Evolutionary conservation across 805 yeast genomes (phyloP).

Genomic region (Nakazawaea wickerhamii): DNA sequence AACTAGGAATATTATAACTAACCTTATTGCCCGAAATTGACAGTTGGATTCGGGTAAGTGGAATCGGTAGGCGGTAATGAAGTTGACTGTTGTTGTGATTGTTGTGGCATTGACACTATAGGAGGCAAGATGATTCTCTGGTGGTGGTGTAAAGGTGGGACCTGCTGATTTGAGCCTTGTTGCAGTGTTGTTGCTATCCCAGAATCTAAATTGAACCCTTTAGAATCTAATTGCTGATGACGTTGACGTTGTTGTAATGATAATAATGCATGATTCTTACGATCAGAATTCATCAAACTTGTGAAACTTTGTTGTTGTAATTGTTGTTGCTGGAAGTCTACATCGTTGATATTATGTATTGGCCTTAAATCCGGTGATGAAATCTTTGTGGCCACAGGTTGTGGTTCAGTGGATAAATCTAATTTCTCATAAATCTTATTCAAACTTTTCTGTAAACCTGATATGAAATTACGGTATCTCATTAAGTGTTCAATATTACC

Average conservation of each 20-base stretch:
- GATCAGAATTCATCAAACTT: not conserved
- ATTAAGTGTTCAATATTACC: slow-evolving; percentile 10
- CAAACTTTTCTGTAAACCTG: slow-evolving; percentile 8
- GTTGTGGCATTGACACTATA: slow-evolving; percentile 3
- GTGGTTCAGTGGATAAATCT: slow-evolving; percentile 5
- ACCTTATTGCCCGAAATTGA: not conserved
- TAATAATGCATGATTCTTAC: slow-evolving; percentile 2
- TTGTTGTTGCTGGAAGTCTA: slow-evolving; percentile 13
- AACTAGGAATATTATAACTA: no score
- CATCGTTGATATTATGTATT: slow-evolving; percentile 7
- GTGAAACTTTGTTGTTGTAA: slow-evolving; percentile 14
- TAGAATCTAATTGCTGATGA: slow-evolving; percentile 2
- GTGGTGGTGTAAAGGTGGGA: no score
- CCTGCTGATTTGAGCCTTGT: no score
- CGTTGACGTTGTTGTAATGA: not conserved
- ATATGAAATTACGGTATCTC: slow-evolving; percentile 9
- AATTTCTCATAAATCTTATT: slow-evolving; percentile 7
- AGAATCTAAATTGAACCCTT: not conserved
- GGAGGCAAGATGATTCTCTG: slow-evolving; percentile 6
- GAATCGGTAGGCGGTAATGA: not conserved
- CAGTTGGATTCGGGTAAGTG: not conserved
- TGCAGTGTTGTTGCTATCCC: no score
- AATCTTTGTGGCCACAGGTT: slow-evolving; percentile 4
- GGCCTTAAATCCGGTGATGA: slow-evolving; percentile 11
- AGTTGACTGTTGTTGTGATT: not conserved